Percentiles rank a stretch among this genome's conserved stretches.
Evolutionary conservation across 495 filamentous ascomycete genomes (phyloP).

Genomic region (Aspergillus baeticus): DNA sequence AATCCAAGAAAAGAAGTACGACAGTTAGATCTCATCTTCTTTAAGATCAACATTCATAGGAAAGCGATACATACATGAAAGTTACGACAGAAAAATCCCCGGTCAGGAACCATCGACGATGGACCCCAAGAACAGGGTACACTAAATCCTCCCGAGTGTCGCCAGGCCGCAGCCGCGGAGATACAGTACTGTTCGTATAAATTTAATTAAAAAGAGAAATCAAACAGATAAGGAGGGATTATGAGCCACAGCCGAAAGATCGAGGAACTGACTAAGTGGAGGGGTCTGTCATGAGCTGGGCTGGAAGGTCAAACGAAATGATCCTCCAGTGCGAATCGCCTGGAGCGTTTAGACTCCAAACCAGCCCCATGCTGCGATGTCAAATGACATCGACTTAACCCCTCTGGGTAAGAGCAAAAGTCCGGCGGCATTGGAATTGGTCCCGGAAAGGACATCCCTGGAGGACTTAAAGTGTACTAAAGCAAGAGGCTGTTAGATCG

Average conservation of each 20-base stretch:
- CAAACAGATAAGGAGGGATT: neutral
- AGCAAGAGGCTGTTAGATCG: slow-evolving; percentile 15
- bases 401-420: slow-evolving; percentile 8
- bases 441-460: slow-evolving; percentile 7
- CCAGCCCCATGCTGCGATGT: slow-evolving; percentile 6
- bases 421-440: slow-evolving; percentile 1
- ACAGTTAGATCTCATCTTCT: neutral
- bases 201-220: neutral
- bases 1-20: slow-evolving; percentile 4
- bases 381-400: neutral
- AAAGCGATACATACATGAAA: neutral
- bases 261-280: neutral
- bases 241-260: neutral
- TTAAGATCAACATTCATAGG: neutral
- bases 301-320: slow-evolving; percentile 11
- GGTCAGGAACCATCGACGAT: slow-evolving; percentile 13
- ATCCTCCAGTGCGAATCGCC: slow-evolving; percentile 9
- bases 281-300: neutral
- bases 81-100: neutral
- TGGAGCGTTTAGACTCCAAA: slow-evolving; percentile 5
- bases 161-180: neutral
- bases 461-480: neutral
- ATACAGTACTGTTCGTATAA: neutral
- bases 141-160: slow-evolving; percentile 3
- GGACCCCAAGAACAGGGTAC: slow-evolving; percentile 9